phyloP scores from a whole-genome alignment of 495 filamentous ascomycete species.

The Chaetomidium leptoderma region DNA sequence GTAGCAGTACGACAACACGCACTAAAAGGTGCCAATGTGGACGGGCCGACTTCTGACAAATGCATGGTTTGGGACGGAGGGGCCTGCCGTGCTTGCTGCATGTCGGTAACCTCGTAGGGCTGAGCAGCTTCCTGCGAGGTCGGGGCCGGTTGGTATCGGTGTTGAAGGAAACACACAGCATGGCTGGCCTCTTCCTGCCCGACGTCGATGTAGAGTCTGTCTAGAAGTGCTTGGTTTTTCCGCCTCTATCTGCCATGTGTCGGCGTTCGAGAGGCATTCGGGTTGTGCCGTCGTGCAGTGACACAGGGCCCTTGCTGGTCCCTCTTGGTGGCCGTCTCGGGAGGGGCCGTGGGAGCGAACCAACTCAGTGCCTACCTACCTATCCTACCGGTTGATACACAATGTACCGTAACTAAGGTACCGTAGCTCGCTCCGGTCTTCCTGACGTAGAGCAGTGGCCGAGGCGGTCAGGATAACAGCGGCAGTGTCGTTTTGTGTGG shows the following conservation, averaged over 20 bases:
- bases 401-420: no score
- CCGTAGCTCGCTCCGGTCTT: neutral
- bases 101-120: conserved; percentile 9
- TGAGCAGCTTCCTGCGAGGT: neutral
- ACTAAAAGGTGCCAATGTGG: neutral
- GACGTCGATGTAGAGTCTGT: no score
- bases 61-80: conserved; percentile 6
- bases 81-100: neutral
- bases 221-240: no score
- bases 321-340: neutral
- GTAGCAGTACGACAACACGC: neutral
- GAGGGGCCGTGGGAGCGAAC: conserved; percentile 1
- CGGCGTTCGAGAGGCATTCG: neutral
- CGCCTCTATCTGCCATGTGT: neutral
- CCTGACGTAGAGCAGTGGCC: neutral
- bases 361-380: neutral
- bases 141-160: neutral
- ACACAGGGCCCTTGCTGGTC: neutral
- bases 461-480: conserved; percentile 6
- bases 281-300: neutral
- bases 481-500: neutral
- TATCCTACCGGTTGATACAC: neutral
- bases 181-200: no score
- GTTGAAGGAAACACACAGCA: neutral
- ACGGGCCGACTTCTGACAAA: conserved; percentile 3